Percentiles rank a stretch among this genome's conserved stretches.
Evolutionary conservation across 1,284 basidiomycete species (phyloP).

Genomic region (Cronartium quercuum): DNA sequence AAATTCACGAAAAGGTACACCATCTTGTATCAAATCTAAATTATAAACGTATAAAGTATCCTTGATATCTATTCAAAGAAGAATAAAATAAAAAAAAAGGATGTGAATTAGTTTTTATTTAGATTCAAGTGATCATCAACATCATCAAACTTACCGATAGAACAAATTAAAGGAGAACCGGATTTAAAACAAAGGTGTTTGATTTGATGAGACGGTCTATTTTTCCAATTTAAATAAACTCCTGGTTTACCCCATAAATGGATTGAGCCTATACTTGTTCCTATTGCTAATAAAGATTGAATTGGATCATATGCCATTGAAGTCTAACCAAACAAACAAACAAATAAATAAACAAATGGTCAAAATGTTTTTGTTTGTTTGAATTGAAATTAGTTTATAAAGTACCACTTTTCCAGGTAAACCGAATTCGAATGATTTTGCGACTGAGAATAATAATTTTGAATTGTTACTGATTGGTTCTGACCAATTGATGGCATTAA

Average conservation of each 20-base stretch:
- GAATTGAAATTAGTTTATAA: background rate
- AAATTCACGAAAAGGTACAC: constrained; percentile 57
- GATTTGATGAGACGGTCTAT: constrained; percentile 57
- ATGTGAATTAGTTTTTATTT: background rate
- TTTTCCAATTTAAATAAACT: constrained; percentile 56
- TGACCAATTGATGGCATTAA: constrained; percentile 18
- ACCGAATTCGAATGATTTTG: constrained; percentile 24
- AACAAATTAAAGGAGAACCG: constrained; percentile 58
- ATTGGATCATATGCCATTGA: constrained; percentile 57
- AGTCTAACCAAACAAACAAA: constrained; percentile 2
- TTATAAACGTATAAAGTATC: constrained; percentile 66
- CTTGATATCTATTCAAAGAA: constrained; percentile 56
- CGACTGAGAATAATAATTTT: constrained; percentile 3
- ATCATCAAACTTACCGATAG: constrained; percentile 55
- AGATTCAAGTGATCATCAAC: background rate
- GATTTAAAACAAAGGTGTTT: constrained; percentile 62
- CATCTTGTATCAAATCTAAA: constrained; percentile 53
- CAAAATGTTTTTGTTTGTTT: background rate
- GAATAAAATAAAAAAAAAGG: too few relatives aligned
- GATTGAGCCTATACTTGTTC: constrained; percentile 57
- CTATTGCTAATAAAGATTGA: constrained; percentile 66
- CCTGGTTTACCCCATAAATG: constrained; percentile 60
- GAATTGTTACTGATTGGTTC: background rate
- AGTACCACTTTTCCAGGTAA: constrained; percentile 12
- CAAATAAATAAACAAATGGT: background rate